Conservation (phyloP, 1,139 yeast genomes). For the Protomyces gravidus region DNA sequence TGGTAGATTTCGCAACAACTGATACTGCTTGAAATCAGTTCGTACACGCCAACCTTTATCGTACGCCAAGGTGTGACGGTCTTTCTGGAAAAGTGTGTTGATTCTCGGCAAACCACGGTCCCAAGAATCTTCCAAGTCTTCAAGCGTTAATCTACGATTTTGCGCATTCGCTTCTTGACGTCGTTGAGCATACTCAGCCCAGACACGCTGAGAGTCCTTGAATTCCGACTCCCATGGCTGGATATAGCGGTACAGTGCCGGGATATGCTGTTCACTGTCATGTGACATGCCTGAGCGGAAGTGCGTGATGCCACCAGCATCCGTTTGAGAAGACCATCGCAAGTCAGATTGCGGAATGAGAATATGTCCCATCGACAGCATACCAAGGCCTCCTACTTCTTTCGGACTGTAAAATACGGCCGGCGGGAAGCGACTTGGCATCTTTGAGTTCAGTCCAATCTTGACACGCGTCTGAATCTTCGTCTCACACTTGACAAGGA, state of each 20-base stretch:
- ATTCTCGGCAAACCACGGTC: conserved; percentile 96
- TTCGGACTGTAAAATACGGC: conserved; percentile 97
- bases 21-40: conserved; percentile 69
- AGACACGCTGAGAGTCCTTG: conserved; percentile 86
- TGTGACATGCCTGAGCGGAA: conserved; percentile 89
- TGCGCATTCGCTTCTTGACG: conserved; percentile 83
- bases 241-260: conserved; percentile 86
- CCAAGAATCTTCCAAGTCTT: conserved; percentile 92
- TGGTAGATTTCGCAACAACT: conserved; percentile 69
- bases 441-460: conserved; percentile 90
- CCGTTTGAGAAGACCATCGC: conserved; percentile 88
- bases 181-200: conserved; percentile 95
- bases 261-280: conserved; percentile 71
- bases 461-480: conserved; percentile 91
- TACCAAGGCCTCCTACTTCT: conserved; percentile 94
- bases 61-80: conserved; percentile 87
- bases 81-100: conserved; percentile 90
- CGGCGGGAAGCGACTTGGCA: conserved; percentile 98
- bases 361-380: conserved; percentile 95
- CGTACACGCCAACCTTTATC: conserved; percentile 92
- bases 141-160: conserved; percentile 80
- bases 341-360: conserved; percentile 90
- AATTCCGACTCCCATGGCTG: conserved; percentile 98
- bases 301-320: conserved; percentile 92
- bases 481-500: conserved; percentile 85